Evolutionary conservation across 495 filamentous ascomycete species (phyloP).

Genomic region (Aspergillus sclerotioniger): DNA sequence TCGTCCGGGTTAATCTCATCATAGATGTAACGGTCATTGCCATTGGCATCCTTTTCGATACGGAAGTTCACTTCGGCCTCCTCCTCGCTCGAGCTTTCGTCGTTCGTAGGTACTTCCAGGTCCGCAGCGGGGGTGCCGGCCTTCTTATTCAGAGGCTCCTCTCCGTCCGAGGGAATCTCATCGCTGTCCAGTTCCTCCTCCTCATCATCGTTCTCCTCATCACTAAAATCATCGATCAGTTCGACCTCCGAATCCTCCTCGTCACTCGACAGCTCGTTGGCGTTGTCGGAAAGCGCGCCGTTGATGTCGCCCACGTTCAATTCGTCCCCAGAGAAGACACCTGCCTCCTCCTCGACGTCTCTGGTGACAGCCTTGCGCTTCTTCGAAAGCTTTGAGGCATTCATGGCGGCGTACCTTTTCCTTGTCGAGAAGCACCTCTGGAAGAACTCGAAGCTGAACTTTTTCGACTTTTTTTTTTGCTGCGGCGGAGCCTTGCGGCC

Average conservation of each 20-base stretch:
- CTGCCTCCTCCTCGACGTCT: constrained; percentile 51
- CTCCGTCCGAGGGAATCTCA: constrained; percentile 50
- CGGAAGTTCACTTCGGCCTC: constrained; percentile 39
- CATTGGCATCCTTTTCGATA: constrained; percentile 65
- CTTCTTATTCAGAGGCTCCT: constrained; percentile 26
- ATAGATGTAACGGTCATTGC: constrained; percentile 73
- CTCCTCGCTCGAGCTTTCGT: constrained; percentile 23
- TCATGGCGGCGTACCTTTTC: constrained; percentile 29
- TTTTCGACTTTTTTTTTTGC: constrained; percentile 37
- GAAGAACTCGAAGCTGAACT: constrained; percentile 7
- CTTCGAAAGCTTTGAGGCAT: constrained; percentile 41
- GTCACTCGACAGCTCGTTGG: constrained; percentile 46
- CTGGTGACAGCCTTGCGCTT: constrained; percentile 60
- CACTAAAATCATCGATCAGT: constrained; percentile 46
- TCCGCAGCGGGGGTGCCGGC: constrained; percentile 17
- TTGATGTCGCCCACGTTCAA: constrained; percentile 60
- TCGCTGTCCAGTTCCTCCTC: constrained; percentile 51
- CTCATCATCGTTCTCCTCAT: constrained; percentile 37
- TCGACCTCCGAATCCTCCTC: constrained; percentile 48
- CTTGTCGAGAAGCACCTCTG: constrained; percentile 11
- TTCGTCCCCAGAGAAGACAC: constrained; percentile 62
- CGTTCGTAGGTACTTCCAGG: constrained; percentile 16
- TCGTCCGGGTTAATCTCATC: constrained; percentile 92
- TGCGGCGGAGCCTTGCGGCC: constrained; percentile 4
- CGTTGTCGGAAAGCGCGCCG: constrained; percentile 62